These are phyloP conservation scores for Aureobasidium subglaciale DNA, from an alignment of 2,329 filamentous ascomycete genomes.

Conservation along the genomic window DNA sequence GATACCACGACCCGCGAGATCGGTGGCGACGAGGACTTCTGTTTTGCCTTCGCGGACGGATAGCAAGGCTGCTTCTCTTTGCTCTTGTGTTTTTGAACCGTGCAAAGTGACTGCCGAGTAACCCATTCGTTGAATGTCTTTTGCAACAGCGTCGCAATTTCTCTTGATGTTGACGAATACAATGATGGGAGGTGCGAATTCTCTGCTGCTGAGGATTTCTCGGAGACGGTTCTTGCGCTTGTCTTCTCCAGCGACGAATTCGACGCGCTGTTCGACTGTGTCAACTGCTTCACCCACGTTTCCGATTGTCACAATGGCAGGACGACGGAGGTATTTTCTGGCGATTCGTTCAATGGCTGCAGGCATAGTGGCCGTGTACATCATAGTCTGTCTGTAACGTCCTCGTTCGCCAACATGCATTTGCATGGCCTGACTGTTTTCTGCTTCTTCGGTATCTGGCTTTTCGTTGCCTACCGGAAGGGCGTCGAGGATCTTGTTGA, in stretches of 20 bases:
- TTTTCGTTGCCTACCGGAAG: conserved; percentile 91
- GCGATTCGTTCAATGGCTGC: conserved; percentile 87
- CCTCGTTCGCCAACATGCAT: conserved; percentile 66
- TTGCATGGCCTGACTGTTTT: conserved; percentile 79
- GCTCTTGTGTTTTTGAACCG: conserved; percentile 94
- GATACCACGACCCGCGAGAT: conserved; percentile 93
- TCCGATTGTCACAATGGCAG: conserved; percentile 89
- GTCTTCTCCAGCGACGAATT: conserved; percentile 85
- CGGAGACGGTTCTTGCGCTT: conserved; percentile 93
- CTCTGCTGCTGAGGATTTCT: conserved; percentile 74
- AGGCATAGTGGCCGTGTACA: conserved; percentile 99
- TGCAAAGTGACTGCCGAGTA: conserved; percentile 86
- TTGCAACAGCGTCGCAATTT: conserved; percentile 91
- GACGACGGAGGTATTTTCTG: conserved; percentile 89
- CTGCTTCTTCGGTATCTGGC: conserved; percentile 85
- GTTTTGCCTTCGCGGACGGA: conserved; percentile 74
- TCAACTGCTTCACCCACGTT: conserved; percentile 94
- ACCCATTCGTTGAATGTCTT: conserved; percentile 91
- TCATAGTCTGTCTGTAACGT: conserved; percentile 95
- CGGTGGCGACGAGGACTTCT: conserved; percentile 89
- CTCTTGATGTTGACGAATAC: conserved; percentile 99
- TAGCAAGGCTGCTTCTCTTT: conserved; percentile 85
- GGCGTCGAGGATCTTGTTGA: conserved; percentile 95
- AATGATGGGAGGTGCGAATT: conserved; percentile 86
- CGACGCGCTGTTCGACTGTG: conserved; percentile 93